phyloP scores from a whole-genome alignment of 106 monocot species.

The Xerophyta viscosa region DNA sequence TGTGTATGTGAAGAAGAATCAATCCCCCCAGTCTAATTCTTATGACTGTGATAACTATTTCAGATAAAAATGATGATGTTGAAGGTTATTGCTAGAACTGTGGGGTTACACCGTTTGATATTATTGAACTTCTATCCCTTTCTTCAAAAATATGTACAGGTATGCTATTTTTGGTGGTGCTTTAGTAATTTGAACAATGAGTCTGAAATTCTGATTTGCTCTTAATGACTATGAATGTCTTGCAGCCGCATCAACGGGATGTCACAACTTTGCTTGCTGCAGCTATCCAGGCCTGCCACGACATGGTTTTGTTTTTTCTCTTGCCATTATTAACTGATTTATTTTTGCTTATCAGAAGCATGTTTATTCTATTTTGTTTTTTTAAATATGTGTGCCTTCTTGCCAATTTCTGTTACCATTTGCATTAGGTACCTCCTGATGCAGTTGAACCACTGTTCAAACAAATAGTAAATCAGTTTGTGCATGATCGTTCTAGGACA shows the following conservation, averaged over 20 bases:
- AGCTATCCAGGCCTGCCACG: conserved; percentile 93
- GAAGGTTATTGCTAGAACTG: conserved; percentile 81
- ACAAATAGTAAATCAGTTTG: conserved; percentile 92
- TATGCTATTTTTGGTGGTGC: conserved; percentile 19
- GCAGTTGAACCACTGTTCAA: conserved; percentile 93
- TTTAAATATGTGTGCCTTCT: no score
- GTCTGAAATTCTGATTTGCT: no score
- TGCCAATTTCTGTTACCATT: neutral
- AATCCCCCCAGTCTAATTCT: no score
- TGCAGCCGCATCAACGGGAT: conserved; percentile 96
- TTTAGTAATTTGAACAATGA: no score
- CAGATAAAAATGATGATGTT: conserved; percentile 96
- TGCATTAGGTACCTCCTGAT: conserved; percentile 83
- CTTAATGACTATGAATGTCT: neutral
- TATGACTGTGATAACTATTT: conserved; percentile 1
- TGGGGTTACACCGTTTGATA: conserved; percentile 74
- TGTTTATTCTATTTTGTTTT: no score
- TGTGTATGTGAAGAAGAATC: no score
- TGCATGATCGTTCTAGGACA: conserved; percentile 83
- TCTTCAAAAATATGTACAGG: conserved; percentile 92
- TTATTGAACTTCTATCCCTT: conserved; percentile 85
- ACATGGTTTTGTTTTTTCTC: conserved; percentile 43
- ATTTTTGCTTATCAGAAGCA: no score
- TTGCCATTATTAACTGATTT: neutral
- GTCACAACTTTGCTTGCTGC: conserved; percentile 87